Conservation (phyloP, 208 protist species). For the Acanthamoeba quina region DNA sequence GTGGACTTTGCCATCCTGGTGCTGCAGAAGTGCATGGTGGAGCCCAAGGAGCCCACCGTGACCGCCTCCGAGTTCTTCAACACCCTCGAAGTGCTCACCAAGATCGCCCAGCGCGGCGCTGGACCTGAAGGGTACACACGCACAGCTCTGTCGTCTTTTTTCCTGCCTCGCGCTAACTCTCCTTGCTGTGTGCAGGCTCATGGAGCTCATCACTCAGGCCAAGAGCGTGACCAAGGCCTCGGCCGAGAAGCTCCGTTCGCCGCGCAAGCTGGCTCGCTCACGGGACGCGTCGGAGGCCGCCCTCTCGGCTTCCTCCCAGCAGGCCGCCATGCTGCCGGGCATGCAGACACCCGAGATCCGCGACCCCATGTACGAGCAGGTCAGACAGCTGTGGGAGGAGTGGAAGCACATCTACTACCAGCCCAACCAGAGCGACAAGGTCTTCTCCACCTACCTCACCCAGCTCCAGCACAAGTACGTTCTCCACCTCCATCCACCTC, state of each 20-base stretch:
- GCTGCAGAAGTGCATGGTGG: slow-evolving; percentile 78
- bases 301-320: background rate
- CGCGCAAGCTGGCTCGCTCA: slow-evolving; percentile 63
- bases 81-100: slow-evolving; percentile 79
- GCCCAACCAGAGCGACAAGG: slow-evolving; percentile 70
- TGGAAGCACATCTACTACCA: slow-evolving; percentile 71
- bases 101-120: slow-evolving; percentile 74
- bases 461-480: slow-evolving; percentile 69
- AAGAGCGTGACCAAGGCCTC: slow-evolving; percentile 68
- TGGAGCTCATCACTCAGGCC: slow-evolving; percentile 67
- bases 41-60: slow-evolving; percentile 70
- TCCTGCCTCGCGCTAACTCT: background rate
- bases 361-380: slow-evolving; percentile 62
- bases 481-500: background rate
- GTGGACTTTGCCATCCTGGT: slow-evolving; percentile 82
- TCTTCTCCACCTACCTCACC: slow-evolving; percentile 51
- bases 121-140: slow-evolving; percentile 61
- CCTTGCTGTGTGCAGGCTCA: background rate
- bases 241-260: slow-evolving; percentile 52
- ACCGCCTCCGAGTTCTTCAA: slow-evolving; percentile 73
- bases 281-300: background rate
- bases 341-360: background rate
- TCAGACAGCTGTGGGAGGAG: slow-evolving; percentile 72
- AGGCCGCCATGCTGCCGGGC: background rate
- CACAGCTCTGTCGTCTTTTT: background rate